A percentile compares a stretch with the other conserved stretches of the same genome.
Conservation (phyloP, 768 basidiomycete species). For the Termitomyces sp. region DNA sequence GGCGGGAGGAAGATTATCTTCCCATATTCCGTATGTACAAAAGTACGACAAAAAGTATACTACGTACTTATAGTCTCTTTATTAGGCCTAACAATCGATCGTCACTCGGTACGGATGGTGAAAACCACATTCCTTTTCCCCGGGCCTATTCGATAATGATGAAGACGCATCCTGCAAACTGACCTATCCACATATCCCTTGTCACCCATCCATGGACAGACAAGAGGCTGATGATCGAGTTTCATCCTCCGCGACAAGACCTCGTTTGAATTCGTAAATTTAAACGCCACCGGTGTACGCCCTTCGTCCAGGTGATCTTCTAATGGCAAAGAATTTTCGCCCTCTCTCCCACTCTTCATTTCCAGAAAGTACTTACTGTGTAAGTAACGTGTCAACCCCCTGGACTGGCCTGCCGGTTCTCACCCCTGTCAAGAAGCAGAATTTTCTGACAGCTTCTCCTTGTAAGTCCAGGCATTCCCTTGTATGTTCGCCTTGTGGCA, state of each 20-base stretch:
- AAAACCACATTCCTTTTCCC: no score
- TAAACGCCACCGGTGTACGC: not conserved
- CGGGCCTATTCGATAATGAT: not conserved
- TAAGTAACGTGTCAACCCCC: not conserved
- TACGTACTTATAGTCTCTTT: no score
- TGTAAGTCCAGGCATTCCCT: not conserved
- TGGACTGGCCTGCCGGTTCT: not conserved
- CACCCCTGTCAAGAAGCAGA: slow-evolving; percentile 1
- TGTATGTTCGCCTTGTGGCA: not conserved
- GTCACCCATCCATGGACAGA: no score
- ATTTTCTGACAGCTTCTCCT: not conserved
- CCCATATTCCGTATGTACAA: no score
- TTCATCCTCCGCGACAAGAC: not conserved
- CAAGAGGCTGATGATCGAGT: not conserved
- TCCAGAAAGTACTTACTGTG: not conserved
- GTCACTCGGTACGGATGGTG: no score
- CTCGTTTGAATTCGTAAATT: not conserved
- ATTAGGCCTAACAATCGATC: no score
- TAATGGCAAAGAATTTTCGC: not conserved
- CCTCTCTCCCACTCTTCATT: not conserved
- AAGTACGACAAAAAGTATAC: not conserved
- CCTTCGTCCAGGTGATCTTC: not conserved
- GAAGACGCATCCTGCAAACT: no score
- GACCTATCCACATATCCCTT: no score
- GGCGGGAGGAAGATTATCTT: not conserved